These are phyloP conservation scores for Exsudoporus frostii DNA, from an alignment of 768 basidiomycete genomes.

Conservation along the genomic window DNA sequence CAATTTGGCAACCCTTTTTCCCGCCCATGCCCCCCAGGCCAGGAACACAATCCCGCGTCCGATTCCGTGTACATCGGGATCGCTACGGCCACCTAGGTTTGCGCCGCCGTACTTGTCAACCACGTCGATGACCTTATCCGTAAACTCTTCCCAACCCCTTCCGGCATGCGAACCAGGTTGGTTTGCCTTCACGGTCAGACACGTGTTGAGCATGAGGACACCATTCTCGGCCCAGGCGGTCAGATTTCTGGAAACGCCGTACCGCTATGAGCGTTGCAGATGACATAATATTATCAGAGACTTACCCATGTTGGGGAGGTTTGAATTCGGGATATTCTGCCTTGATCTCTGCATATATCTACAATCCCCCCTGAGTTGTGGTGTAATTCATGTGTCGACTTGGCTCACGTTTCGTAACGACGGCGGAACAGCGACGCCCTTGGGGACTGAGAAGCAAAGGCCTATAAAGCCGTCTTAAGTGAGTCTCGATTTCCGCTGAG, in stretches of 20 bases:
- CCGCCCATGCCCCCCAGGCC: conserved; percentile 88
- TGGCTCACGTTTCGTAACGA: conserved; percentile 73
- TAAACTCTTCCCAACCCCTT: conserved; percentile 91
- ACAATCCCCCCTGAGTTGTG: conserved; percentile 15
- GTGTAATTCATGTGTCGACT: conserved; percentile 1
- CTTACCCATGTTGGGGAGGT: conserved; percentile 81
- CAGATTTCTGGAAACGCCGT: conserved; percentile 56
- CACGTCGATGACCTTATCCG: conserved; percentile 74
- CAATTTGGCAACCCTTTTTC: conserved; percentile 75
- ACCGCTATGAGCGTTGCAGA: conserved; percentile 5
- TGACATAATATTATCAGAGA: conserved; percentile 14
- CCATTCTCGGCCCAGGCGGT: conserved; percentile 80
- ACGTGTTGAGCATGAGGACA: conserved; percentile 90
- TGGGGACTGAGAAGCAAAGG: conserved; percentile 86
- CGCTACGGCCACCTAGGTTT: conserved; percentile 45
- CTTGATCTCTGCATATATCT: conserved; percentile 89
- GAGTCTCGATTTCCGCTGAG: conserved; percentile 8
- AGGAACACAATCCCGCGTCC: conserved; percentile 82
- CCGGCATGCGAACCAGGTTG: conserved; percentile 77
- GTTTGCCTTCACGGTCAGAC: conserved; percentile 78
- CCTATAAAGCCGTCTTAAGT: conserved; percentile 41
- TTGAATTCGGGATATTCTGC: conserved; percentile 78
- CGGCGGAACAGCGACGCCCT: conserved; percentile 71
- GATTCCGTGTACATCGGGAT: conserved; percentile 43
- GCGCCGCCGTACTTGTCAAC: conserved; percentile 76